Evolutionary conservation across 352 stramenopile species (phyloP).

Genomic region (Pythium folliculosum): DNA sequence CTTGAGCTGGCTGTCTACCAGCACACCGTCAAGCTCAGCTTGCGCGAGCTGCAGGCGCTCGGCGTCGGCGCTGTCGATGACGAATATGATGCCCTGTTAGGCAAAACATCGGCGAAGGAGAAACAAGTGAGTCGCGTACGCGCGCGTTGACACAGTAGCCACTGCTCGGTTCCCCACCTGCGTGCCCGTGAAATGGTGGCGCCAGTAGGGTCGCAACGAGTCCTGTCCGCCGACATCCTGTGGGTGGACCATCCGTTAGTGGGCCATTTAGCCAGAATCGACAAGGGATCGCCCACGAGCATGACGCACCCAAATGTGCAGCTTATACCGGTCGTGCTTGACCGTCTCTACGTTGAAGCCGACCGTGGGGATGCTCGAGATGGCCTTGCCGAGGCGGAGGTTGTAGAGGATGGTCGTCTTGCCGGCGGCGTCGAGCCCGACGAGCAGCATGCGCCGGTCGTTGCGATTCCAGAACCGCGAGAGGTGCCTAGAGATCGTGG

Average conservation of each 20-base stretch:
- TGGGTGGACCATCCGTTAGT: not conserved
- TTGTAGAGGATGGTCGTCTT: constrained; percentile 88
- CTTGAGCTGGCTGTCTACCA: constrained; percentile 67
- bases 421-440: constrained; percentile 72
- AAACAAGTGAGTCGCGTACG: not conserved
- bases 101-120: not conserved
- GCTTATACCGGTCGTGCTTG: constrained; percentile 67
- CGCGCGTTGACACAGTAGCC: not conserved
- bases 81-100: constrained; percentile 76
- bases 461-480: constrained; percentile 78
- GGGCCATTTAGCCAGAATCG: too few species aligned
- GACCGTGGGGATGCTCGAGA: constrained; percentile 79
- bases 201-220: constrained; percentile 77
- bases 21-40: constrained; percentile 66
- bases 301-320: constrained; percentile 70
- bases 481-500: constrained; percentile 61
- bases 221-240: constrained; percentile 84
- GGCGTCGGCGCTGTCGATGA: constrained; percentile 77
- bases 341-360: constrained; percentile 87
- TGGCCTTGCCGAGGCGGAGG: constrained; percentile 68
- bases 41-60: constrained; percentile 69
- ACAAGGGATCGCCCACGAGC: not conserved
- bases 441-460: constrained; percentile 71
- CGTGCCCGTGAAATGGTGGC: constrained; percentile 84
- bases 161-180: constrained; percentile 38